Evolutionary conservation across 208 protist species (phyloP).

Genomic region (Phytomonas francai): DNA sequence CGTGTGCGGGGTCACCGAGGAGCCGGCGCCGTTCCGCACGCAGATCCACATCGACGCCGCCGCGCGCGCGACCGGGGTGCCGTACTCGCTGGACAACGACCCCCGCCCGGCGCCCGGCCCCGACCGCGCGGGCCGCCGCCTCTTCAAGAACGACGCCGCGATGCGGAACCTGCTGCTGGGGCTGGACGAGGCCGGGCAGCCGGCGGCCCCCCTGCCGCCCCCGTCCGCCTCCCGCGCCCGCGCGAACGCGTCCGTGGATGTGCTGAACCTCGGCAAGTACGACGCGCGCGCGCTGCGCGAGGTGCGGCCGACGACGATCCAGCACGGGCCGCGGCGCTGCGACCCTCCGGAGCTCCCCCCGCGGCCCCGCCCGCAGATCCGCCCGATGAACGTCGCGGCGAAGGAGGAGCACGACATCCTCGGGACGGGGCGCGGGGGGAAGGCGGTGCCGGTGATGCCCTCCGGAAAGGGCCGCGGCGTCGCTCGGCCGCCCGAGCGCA

Average conservation of each 20-base stretch:
- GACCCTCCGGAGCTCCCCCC: slow-evolving; percentile 42
- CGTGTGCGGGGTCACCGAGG: slow-evolving; percentile 29
- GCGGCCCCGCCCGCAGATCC: slow-evolving; percentile 26
- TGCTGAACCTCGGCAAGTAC: slow-evolving; percentile 71
- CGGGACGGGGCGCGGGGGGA: slow-evolving; percentile 52
- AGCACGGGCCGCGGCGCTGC: slow-evolving; percentile 47
- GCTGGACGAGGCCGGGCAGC: background rate
- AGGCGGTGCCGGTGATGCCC: slow-evolving; percentile 27
- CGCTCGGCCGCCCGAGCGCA: slow-evolving; percentile 44
- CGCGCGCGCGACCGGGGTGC: slow-evolving; percentile 28
- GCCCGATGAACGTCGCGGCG: slow-evolving; percentile 43
- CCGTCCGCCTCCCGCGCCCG: no score
- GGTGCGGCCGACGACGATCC: slow-evolving; percentile 24
- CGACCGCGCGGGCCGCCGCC: slow-evolving; percentile 22
- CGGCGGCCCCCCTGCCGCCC: background rate
- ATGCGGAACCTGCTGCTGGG: background rate
- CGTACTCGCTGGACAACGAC: slow-evolving; percentile 57
- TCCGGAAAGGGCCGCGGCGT: slow-evolving; percentile 28
- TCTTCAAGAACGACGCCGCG: slow-evolving; percentile 12
- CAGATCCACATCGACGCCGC: slow-evolving; percentile 26
- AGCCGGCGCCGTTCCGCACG: slow-evolving; percentile 26
- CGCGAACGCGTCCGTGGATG: slow-evolving; percentile 68
- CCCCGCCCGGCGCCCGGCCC: slow-evolving; percentile 30
- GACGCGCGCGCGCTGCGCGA: slow-evolving; percentile 56
- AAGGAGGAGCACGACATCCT: slow-evolving; percentile 79